Conservation (phyloP, 2,329 filamentous ascomycete species). For the Venturia effusa region DNA sequence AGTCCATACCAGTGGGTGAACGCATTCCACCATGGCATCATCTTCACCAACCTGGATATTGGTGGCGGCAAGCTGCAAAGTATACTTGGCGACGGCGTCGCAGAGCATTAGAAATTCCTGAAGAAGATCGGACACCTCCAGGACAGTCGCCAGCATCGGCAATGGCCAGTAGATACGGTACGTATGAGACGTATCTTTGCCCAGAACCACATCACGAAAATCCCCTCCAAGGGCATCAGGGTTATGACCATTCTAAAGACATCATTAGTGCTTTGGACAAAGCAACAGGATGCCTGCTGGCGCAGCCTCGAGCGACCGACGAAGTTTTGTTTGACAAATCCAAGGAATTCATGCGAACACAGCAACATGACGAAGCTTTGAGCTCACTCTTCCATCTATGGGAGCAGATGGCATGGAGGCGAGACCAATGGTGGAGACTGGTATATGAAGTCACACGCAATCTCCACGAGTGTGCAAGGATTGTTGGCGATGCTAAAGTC, state of each 20-base stretch:
- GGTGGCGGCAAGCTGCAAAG: slow-evolving; percentile 43
- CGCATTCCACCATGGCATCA: slow-evolving; percentile 46
- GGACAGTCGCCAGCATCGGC: slow-evolving; percentile 45
- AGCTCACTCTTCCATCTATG: slow-evolving; percentile 41
- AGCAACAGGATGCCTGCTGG: slow-evolving; percentile 41
- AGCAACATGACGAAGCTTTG: slow-evolving; percentile 40
- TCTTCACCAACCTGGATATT: slow-evolving; percentile 53
- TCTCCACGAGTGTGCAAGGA: slow-evolving; percentile 42
- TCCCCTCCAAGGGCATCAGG: slow-evolving; percentile 30
- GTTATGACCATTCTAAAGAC: slow-evolving; percentile 41
- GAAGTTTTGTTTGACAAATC: slow-evolving; percentile 44
- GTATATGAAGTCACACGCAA: slow-evolving; percentile 43
- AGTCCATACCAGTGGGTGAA: slow-evolving; percentile 37
- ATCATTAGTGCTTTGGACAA: slow-evolving; percentile 38
- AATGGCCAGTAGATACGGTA: slow-evolving; percentile 40
- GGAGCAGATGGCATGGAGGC: slow-evolving; percentile 47
- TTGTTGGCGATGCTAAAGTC: slow-evolving; percentile 34
- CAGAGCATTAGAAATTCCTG: slow-evolving; percentile 44
- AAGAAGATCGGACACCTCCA: slow-evolving; percentile 46
- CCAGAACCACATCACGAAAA: slow-evolving; percentile 47
- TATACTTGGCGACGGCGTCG: slow-evolving; percentile 39
- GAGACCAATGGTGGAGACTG: slow-evolving; percentile 47
- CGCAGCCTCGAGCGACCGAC: slow-evolving; percentile 44
- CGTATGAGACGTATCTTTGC: slow-evolving; percentile 51
- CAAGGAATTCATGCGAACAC: slow-evolving; percentile 40